Conservation (phyloP, 169 alveolate genomes). For the Pseudocohnilembus persalinus region DNA sequence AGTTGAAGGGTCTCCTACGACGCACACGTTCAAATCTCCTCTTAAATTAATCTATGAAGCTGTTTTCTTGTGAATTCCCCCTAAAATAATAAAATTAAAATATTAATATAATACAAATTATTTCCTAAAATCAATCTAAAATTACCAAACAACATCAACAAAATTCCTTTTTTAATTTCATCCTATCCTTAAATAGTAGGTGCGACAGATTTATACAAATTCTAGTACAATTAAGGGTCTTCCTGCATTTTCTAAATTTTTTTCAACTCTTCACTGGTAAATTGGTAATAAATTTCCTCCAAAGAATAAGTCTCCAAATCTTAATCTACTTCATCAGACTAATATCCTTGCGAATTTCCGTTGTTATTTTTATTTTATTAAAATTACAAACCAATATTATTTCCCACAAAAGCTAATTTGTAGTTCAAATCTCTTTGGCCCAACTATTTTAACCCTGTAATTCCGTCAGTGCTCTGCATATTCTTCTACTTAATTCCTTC, state of each 20-base stretch:
- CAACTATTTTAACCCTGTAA: slow-evolving; percentile 94
- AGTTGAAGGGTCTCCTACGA: slow-evolving; percentile 99
- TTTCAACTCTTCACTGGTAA: slow-evolving; percentile 7
- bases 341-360: background rate
- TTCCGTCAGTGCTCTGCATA: slow-evolving; percentile 70
- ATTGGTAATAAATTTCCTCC: slow-evolving; percentile 4
- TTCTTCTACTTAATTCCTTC: slow-evolving; percentile 64
- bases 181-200: slow-evolving; percentile 96
- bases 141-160: slow-evolving; percentile 84
- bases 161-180: slow-evolving; percentile 96
- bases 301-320: slow-evolving; percentile 55
- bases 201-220: slow-evolving; percentile 90
- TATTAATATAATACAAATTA: too few relatives aligned
- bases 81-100: too few relatives aligned
- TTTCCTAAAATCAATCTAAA: too few relatives aligned
- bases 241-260: slow-evolving; percentile 59
- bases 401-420: slow-evolving; percentile 91
- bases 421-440: slow-evolving; percentile 94
- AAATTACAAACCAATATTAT: slow-evolving; percentile 41
- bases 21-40: slow-evolving; percentile 96
- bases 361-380: background rate
- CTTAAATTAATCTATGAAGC: slow-evolving; percentile 91
- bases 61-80: slow-evolving; percentile 96
- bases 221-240: slow-evolving; percentile 64
- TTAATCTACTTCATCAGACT: slow-evolving; percentile 54